phyloP scores from a whole-genome alignment of 768 basidiomycete species.

The Auriscalpium orientale region DNA sequence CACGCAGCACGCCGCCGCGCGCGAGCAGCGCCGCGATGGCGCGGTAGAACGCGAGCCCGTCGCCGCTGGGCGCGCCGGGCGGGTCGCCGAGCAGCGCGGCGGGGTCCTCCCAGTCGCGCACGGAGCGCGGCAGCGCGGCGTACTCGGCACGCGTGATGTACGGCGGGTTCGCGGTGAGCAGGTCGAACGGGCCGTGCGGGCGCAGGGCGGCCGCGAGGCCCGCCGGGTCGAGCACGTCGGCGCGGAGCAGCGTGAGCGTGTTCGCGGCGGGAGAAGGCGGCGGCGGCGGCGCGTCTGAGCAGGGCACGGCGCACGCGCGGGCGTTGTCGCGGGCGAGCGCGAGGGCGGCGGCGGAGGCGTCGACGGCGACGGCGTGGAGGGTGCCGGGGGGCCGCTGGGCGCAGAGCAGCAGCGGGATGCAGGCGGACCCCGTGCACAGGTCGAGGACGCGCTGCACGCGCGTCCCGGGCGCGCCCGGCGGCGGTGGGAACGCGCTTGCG shows the following conservation, averaged over 20 bases:
- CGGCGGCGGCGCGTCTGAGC: not conserved
- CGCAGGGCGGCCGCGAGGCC: slow-evolving; percentile 12
- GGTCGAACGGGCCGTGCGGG: slow-evolving; percentile 46
- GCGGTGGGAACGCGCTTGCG: slow-evolving; percentile 36
- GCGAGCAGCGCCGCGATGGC: slow-evolving; percentile 58
- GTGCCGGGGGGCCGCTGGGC: slow-evolving; percentile 51
- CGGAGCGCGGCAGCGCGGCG: slow-evolving; percentile 53
- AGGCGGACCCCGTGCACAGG: slow-evolving; percentile 89
- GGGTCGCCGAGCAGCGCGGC: slow-evolving; percentile 75
- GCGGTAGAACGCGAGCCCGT: slow-evolving; percentile 67
- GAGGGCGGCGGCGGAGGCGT: slow-evolving; percentile 57
- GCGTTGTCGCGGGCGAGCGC: slow-evolving; percentile 41
- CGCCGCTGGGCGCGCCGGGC: slow-evolving; percentile 24
- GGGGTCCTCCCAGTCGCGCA: slow-evolving; percentile 73
- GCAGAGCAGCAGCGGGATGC: slow-evolving; percentile 82
- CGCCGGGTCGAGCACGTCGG: slow-evolving; percentile 32
- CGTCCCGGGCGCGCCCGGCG: slow-evolving; percentile 16
- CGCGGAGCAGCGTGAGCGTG: slow-evolving; percentile 32
- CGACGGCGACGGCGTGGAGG: slow-evolving; percentile 54
- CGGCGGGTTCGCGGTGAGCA: slow-evolving; percentile 81
- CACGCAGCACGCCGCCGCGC: slow-evolving; percentile 41
- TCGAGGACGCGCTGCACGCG: slow-evolving; percentile 50
- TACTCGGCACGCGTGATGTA: slow-evolving; percentile 74
- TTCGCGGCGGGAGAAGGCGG: slow-evolving; percentile 15
- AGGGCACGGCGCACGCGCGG: slow-evolving; percentile 16